Evolutionary conservation across 148 eudicot species (phyloP).

Genomic region (Rhododendron vialii): DNA sequence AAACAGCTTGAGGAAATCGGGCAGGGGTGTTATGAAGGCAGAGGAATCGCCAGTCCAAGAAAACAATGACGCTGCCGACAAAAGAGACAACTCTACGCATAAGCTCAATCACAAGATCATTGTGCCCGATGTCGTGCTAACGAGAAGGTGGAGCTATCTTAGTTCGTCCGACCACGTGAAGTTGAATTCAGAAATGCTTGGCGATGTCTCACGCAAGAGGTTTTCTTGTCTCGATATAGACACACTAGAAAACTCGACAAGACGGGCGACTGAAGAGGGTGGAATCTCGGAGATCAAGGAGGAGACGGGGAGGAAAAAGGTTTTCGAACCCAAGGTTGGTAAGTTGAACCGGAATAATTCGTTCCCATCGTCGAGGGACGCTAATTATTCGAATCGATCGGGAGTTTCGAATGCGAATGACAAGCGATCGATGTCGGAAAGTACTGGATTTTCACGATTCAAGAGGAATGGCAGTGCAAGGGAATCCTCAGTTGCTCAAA

Average conservation of each 20-base stretch:
- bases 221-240: constrained; percentile 21
- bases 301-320: constrained; percentile 47
- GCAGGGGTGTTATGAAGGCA: constrained; percentile 1
- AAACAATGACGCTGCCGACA: neutral
- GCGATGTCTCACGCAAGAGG: constrained; percentile 36
- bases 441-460: neutral
- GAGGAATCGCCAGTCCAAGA: neutral
- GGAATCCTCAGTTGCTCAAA: neutral
- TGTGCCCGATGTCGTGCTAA: constrained; percentile 56
- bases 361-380: neutral
- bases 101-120: constrained; percentile 64
- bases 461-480: neutral
- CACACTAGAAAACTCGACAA: neutral
- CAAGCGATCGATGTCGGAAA: neutral
- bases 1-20: constrained; percentile 41
- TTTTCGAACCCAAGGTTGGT: constrained; percentile 33
- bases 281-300: constrained; percentile 30
- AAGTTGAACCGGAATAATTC: constrained; percentile 23
- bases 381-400: neutral
- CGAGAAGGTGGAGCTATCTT: constrained; percentile 72
- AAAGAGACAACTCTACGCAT: constrained; percentile 20
- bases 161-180: constrained; percentile 64
- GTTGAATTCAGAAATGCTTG: constrained; percentile 70
- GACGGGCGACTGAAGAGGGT: neutral
- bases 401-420: neutral